These are phyloP conservation scores for Senna siamea DNA, from an alignment of 306 rosid species.

Conservation along the genomic window DNA sequence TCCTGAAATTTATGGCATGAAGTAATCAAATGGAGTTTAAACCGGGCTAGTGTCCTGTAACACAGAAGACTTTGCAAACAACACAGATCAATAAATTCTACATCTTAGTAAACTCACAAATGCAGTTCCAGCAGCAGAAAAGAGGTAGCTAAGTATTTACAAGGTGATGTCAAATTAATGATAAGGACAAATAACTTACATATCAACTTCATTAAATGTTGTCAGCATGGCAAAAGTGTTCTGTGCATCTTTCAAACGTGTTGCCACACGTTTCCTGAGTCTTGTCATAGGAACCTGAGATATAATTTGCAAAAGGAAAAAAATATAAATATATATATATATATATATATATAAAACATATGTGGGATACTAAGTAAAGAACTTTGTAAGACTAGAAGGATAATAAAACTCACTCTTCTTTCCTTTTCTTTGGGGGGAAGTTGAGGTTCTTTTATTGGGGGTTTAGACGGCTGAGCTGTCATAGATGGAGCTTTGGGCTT, in stretches of 20 bases:
- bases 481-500: constrained; percentile 41
- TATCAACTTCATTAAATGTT: constrained; percentile 72
- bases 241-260: constrained; percentile 70
- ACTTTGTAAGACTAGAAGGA: background rate
- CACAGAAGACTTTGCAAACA: background rate
- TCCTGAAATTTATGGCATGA: constrained; percentile 47
- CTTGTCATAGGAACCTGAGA: constrained; percentile 71
- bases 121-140: constrained; percentile 18
- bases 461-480: constrained; percentile 35
- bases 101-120: background rate
- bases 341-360: background rate
- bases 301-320: background rate
- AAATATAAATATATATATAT: background rate
- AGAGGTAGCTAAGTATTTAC: background rate
- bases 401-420: constrained; percentile 57
- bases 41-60: background rate
- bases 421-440: constrained; percentile 60
- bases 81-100: background rate
- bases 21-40: background rate
- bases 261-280: constrained; percentile 72
- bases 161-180: background rate
- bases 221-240: constrained; percentile 72
- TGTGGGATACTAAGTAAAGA: background rate
- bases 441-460: constrained; percentile 38
- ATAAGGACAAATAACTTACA: constrained; percentile 44